Conservation (phyloP, 2,329 filamentous ascomycete species). For the Didymella lethalis region DNA sequence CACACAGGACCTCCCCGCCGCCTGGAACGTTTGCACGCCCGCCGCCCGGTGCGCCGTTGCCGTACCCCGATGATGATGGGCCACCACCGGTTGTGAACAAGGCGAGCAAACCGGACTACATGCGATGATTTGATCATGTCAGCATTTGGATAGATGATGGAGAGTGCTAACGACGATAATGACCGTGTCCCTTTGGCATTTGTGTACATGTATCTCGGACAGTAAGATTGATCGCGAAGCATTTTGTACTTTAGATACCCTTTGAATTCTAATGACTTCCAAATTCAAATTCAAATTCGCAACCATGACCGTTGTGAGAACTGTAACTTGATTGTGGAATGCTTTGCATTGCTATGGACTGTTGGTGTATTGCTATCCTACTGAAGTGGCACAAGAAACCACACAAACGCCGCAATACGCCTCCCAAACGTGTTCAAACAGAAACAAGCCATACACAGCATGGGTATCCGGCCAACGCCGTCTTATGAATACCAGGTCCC, state of each 20-base stretch:
- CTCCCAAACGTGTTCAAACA: constrained; percentile 20
- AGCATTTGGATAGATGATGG: background rate
- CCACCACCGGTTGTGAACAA: constrained; percentile 86
- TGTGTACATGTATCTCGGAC: constrained; percentile 6
- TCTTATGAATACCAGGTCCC: constrained; percentile 29
- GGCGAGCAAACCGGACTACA: constrained; percentile 79
- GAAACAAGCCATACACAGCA: constrained; percentile 30
- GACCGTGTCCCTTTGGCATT: constrained; percentile 6
- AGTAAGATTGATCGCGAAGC: background rate
- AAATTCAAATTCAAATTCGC: too few relatives aligned
- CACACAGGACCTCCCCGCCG: constrained; percentile 35
- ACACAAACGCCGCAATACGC: constrained; percentile 30
- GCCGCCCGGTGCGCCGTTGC: constrained; percentile 59
- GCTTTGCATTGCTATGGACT: constrained; percentile 9
- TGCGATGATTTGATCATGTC: constrained; percentile 25
- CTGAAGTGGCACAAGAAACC: constrained; percentile 16
- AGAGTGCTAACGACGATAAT: constrained; percentile 14
- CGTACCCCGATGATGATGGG: constrained; percentile 82
- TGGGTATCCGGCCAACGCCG: constrained; percentile 48
- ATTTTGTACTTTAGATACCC: constrained; percentile 22
- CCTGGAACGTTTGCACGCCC: constrained; percentile 40
- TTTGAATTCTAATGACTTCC: background rate
- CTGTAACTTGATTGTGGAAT: background rate
- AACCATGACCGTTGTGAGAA: too few relatives aligned
- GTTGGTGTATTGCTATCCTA: constrained; percentile 25